Evolutionary conservation across 345 rosid species (phyloP), one percentile per base, ranked within the genome.

Genomic region (Populus tremula): DNA sequence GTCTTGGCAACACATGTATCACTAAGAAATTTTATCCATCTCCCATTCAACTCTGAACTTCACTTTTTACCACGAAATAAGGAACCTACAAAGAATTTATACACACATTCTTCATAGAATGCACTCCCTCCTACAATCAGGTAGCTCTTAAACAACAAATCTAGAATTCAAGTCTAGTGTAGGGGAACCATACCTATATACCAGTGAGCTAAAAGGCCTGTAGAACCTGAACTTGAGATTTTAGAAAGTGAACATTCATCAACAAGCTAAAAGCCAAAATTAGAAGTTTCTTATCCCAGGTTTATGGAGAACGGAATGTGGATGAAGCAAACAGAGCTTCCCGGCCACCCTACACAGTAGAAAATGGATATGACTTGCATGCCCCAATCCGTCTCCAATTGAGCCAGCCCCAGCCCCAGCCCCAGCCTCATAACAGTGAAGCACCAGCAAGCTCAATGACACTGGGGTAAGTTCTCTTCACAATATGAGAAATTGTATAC

Each of bases 371-470:
- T 76, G 85, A 86, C 43, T 33, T 79, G 59, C 85, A 72, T 31
- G 76, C 84, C 53, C 82, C 88, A 31, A 67, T 84, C 61, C 71
- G 49, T 54, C 88, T 88, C 80, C 87, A 88, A 63, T 75, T 88
- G 82, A 85, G 89, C 80, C 91, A 85, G 75, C 87, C 89, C 76
- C 91, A 85, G 75, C 87, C 89, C 76, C 86, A 78, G 61, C 85
- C 87, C 49, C 84, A 43, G 61, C 85, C 87, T 56, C 84, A 43
- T 29, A 80, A 71, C 49, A 85, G 71, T 33, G 82, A 83, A 41
- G 54, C 72, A 74, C 72, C 72, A 49, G 73, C 76, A 85, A 80
- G 75, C 73, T n/a, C 85, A 72, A 85, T 78, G 70, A 79, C 78
- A 20, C 69, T 86, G 76, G 85, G 89, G 91, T 86, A 83, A 80